These are phyloP conservation scores for Magnusiomyces suaveolens DNA, from an alignment of 1,139 yeast genomes.

Conservation along the genomic window DNA sequence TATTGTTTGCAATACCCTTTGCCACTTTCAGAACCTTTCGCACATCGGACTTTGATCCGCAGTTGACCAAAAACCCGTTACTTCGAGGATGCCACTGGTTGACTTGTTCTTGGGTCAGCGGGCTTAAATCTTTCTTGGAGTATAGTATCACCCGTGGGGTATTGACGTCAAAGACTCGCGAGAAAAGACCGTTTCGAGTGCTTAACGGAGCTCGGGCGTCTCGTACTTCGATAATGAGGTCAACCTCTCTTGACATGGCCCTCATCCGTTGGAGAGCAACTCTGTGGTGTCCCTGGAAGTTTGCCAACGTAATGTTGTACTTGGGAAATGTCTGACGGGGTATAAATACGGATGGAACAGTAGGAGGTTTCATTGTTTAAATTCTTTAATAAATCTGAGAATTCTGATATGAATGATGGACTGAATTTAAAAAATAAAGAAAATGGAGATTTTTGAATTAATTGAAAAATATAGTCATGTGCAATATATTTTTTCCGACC, in stretches of 20 bases:
- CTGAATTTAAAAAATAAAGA: too few species aligned
- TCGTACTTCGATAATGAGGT: slow-evolving; percentile 70
- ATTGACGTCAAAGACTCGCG: slow-evolving; percentile 45
- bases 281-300: slow-evolving; percentile 86
- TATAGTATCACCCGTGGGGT: slow-evolving; percentile 56
- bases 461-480: too few species aligned
- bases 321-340: slow-evolving; percentile 43
- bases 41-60: slow-evolving; percentile 47
- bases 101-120: slow-evolving; percentile 29
- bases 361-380: not conserved
- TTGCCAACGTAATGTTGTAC: slow-evolving; percentile 59
- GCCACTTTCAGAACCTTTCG: slow-evolving; percentile 43
- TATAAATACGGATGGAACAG: not conserved
- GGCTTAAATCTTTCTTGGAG: slow-evolving; percentile 50
- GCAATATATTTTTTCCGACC: too few species aligned
- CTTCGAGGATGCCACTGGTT: slow-evolving; percentile 49
- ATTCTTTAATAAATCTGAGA: too few species aligned
- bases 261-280: slow-evolving; percentile 65
- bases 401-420: too few species aligned
- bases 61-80: slow-evolving; percentile 51
- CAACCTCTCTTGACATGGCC: slow-evolving; percentile 68
- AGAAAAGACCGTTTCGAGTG: slow-evolving; percentile 73
- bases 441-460: too few species aligned
- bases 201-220: slow-evolving; percentile 86
- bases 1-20: slow-evolving; percentile 23